Percentiles rank a stretch among this genome's conserved stretches.
These are phyloP conservation scores for Tuber umbilicatum DNA, from an alignment of 495 filamentous ascomycete species.

Conservation along the genomic window DNA sequence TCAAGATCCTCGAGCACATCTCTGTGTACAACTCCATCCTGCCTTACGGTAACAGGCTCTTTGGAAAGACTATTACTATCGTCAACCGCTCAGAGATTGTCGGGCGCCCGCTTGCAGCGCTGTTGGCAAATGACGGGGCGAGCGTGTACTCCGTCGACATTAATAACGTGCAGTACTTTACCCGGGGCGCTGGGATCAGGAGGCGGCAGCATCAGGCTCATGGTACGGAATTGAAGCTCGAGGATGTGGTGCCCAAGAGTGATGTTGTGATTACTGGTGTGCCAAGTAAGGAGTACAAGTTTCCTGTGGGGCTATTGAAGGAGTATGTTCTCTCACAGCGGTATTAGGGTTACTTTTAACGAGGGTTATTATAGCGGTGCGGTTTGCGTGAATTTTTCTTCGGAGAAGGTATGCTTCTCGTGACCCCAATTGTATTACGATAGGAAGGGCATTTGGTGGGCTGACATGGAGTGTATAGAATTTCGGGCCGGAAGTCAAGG, in stretches of 20 bases:
- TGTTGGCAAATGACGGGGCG: conserved; percentile 93
- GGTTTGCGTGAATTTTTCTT: conserved; percentile 96
- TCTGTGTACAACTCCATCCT: conserved; percentile 95
- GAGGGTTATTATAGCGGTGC: conserved; percentile 50
- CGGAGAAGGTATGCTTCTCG: conserved; percentile 58
- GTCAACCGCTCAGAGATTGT: conserved; percentile 95
- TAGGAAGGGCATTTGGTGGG: conserved; percentile 2
- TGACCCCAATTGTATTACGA: not conserved
- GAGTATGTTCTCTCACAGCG: conserved; percentile 44
- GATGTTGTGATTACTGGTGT: conserved; percentile 94
- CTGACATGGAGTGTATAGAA: conserved; percentile 53
- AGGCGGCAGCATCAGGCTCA: conserved; percentile 75
- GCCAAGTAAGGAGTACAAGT: conserved; percentile 78
- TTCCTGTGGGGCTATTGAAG: conserved; percentile 69
- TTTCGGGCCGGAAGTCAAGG: conserved; percentile 79
- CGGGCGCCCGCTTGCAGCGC: conserved; percentile 83
- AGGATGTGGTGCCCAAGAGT: conserved; percentile 74
- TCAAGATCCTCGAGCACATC: conserved; percentile 94
- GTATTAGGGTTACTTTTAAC: conserved; percentile 7
- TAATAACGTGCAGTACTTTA: conserved; percentile 85
- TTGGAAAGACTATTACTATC: conserved; percentile 84
- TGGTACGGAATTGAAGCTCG: conserved; percentile 65
- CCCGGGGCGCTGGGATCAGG: conserved; percentile 74
- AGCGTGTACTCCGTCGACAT: conserved; percentile 92
- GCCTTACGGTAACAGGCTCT: conserved; percentile 85